A percentile compares a stretch with the other conserved stretches of the same genome.
These are phyloP conservation scores for Suillus fuscotomentosus DNA, from an alignment of 768 basidiomycete species.

Conservation along the genomic window DNA sequence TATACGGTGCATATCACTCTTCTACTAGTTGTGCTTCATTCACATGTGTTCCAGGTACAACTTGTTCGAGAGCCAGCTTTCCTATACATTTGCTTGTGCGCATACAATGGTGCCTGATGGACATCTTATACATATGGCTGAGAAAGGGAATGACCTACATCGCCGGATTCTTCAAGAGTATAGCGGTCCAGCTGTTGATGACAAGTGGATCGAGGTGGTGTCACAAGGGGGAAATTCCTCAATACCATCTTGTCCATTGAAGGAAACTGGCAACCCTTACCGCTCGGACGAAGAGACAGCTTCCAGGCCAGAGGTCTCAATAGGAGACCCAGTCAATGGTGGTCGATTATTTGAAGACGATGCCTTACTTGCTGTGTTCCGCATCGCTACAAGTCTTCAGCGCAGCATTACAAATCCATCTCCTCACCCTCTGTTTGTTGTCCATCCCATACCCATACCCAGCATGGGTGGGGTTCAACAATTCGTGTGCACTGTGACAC, in stretches of 20 bases:
- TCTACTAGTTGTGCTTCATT: neutral
- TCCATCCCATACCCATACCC: neutral
- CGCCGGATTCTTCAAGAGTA: slow-evolving; percentile 48
- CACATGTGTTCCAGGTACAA: slow-evolving; percentile 45
- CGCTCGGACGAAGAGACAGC: slow-evolving; percentile 44
- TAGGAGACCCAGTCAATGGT: slow-evolving; percentile 64
- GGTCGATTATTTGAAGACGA: slow-evolving; percentile 58
- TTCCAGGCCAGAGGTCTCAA: slow-evolving; percentile 29
- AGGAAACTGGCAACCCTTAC: slow-evolving; percentile 40
- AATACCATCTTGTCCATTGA: slow-evolving; percentile 45
- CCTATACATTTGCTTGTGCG: slow-evolving; percentile 54
- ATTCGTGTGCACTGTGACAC: slow-evolving; percentile 49
- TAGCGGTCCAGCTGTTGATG: slow-evolving; percentile 37
- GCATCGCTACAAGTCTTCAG: slow-evolving; percentile 36
- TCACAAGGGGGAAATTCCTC: slow-evolving; percentile 30
- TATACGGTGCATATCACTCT: slow-evolving; percentile 47
- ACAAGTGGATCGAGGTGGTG: slow-evolving; percentile 54
- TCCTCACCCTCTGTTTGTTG: slow-evolving; percentile 20
- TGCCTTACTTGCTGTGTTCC: slow-evolving; percentile 56
- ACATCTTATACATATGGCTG: slow-evolving; percentile 62
- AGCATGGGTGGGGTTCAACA: slow-evolving; percentile 22
- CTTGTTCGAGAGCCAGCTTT: slow-evolving; percentile 60
- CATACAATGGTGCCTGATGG: slow-evolving; percentile 45
- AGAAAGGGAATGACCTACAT: slow-evolving; percentile 56
- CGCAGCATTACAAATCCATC: slow-evolving; percentile 2